These are phyloP conservation scores for Penicillium sp. DNA, from an alignment of 2,329 filamentous ascomycete species.

Conservation along the genomic window DNA sequence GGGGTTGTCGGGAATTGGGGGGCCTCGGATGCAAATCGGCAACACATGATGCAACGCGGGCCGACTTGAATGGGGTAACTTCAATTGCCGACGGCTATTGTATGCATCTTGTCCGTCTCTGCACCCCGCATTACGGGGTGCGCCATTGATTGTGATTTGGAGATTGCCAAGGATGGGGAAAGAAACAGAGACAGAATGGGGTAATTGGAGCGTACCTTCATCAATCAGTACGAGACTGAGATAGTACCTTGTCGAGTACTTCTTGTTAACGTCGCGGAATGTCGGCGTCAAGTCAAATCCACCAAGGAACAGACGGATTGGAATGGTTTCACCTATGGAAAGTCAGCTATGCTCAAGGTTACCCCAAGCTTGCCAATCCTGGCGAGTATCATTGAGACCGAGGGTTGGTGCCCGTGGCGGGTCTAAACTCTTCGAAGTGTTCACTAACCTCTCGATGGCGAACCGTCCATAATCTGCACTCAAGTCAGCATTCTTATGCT, in stretches of 20 bases:
- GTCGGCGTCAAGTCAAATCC: constrained; percentile 97
- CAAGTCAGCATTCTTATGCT: neutral
- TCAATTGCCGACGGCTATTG: constrained; percentile 43
- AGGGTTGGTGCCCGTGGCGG: no score
- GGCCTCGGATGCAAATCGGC: constrained; percentile 18
- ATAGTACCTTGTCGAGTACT: constrained; percentile 98
- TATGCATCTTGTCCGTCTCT: constrained; percentile 11
- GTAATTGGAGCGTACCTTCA: constrained; percentile 61
- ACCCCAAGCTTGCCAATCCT: no score
- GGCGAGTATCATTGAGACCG: neutral
- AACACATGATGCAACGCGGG: constrained; percentile 21
- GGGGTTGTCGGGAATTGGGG: constrained; percentile 26
- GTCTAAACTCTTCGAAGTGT: no score
- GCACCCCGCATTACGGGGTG: constrained; percentile 6
- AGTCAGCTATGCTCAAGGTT: constrained; percentile 22
- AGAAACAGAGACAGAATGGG: neutral
- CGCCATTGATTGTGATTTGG: constrained; percentile 1
- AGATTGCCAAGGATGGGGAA: neutral
- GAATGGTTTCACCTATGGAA: constrained; percentile 74
- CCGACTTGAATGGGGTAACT: constrained; percentile 16
- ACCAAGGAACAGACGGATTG: constrained; percentile 92
- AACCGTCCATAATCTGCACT: constrained; percentile 91
- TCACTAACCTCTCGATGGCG: constrained; percentile 79
- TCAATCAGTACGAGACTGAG: constrained; percentile 93
- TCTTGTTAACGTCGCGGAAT: constrained; percentile 99